Evolutionary conservation across 2,329 filamentous ascomycete genomes (phyloP), one percentile per base, ranked within the genome.

Genomic region (Diaporthe longicolla): DNA sequence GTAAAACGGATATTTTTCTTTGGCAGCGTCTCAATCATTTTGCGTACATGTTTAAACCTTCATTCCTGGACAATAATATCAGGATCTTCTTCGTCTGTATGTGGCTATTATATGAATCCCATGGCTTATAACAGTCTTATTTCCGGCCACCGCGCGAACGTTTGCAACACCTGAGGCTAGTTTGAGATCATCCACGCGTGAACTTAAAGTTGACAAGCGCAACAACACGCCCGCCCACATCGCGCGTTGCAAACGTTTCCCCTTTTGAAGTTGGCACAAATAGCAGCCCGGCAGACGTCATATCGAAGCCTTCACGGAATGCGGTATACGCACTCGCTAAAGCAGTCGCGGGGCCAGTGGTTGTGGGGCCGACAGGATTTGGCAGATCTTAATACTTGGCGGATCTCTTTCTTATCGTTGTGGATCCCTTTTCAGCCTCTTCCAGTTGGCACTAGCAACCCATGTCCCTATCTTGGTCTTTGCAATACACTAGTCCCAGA

Each of bases 311-410:
- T 6, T 4, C 10, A 32, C 29, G 24, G 10, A n/a, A 24, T 35
- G 40, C 11, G 17, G n/a, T 61, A 45, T 32, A 43, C 5, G 26
- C 29, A 40, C 19, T 21, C 45, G 13, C 13, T 11, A 26, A n/a
- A 40, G 17, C 15, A 68, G 48, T 68, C 48, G 48, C n/a, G 10
- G 63, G 37, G 21, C 1, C 29, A 24, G 13, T 19, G 29, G n/a
- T 68, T 68, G 63, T 54, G 48, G 63, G 63, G 45, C 32, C 32
- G 13, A 48, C 32, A 15, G 59, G 17, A 68, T 40, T 37, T 40
- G 32, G 48, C 48, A 68, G 63, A 68, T 68, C 63, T 40, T 45
- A 68, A 68, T 68, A 68, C 63, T 40, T 54, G 32, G 63, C 32
- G 32, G 29, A 15, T 66, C 45, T 48, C 32, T 40, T 21, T 48